These are phyloP conservation scores for Leishmania mexicana DNA, from an alignment of 208 protist genomes.

Conservation along the genomic window DNA sequence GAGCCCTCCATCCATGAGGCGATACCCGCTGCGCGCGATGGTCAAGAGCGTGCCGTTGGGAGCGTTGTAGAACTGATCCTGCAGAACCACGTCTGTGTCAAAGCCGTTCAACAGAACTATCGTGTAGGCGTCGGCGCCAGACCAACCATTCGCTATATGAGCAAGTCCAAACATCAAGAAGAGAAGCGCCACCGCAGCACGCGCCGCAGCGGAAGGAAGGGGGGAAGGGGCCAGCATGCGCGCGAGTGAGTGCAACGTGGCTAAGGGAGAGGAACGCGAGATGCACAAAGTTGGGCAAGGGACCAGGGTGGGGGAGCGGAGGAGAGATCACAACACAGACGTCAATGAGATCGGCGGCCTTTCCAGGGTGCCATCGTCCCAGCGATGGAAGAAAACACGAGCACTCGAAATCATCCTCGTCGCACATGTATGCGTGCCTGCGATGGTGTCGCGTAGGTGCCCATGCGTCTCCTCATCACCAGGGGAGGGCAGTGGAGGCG, in stretches of 20 bases:
- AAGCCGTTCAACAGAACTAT: slow-evolving; percentile 43
- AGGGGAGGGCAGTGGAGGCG: neutral
- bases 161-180: neutral
- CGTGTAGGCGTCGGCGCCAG: slow-evolving; percentile 42
- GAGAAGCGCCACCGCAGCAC: neutral
- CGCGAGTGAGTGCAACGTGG: neutral
- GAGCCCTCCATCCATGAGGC: slow-evolving; percentile 18
- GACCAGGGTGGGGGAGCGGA: neutral
- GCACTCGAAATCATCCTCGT: neutral
- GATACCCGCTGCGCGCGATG: slow-evolving; percentile 30
- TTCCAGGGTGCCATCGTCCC: neutral
- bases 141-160: slow-evolving; percentile 25
- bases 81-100: slow-evolving; percentile 32
- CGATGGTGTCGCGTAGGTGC: too few species aligned
- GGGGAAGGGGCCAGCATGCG: neutral
- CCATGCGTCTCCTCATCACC: neutral
- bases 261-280: neutral
- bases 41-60: slow-evolving; percentile 31
- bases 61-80: slow-evolving; percentile 57
- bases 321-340: neutral
- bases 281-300: neutral
- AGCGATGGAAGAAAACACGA: neutral
- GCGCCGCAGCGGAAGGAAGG: neutral
- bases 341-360: neutral
- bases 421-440: neutral